Evolutionary conservation across 768 basidiomycete species (phyloP).

Genomic region (Asterophora parasitica): DNA sequence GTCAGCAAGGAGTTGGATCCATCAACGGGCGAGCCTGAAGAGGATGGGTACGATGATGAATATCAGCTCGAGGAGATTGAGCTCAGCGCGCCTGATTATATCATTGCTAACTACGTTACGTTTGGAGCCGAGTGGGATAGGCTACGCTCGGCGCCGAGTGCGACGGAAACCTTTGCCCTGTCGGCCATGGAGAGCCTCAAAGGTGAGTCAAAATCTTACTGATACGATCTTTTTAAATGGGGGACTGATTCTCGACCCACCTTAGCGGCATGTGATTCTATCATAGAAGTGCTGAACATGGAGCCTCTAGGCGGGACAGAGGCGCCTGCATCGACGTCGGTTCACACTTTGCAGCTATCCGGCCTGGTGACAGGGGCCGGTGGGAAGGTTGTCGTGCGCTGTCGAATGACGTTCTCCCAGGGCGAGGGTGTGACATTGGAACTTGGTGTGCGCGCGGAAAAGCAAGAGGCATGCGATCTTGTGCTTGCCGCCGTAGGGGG

Average conservation of each 20-base stretch:
- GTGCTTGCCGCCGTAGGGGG: slow-evolving; percentile 88
- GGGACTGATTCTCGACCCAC: slow-evolving; percentile 14
- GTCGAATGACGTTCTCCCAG: slow-evolving; percentile 91
- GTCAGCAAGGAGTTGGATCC: slow-evolving; percentile 98
- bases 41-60: slow-evolving; percentile 98
- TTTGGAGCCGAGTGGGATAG: slow-evolving; percentile 97
- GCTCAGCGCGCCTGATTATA: slow-evolving; percentile 90
- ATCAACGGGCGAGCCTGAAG: slow-evolving; percentile 90
- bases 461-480: slow-evolving; percentile 78
- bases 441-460: slow-evolving; percentile 86
- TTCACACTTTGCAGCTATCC: slow-evolving; percentile 92
- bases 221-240: slow-evolving; percentile 2
- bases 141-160: slow-evolving; percentile 66
- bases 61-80: slow-evolving; percentile 97
- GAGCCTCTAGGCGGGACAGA: slow-evolving; percentile 93
- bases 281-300: slow-evolving; percentile 96
- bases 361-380: slow-evolving; percentile 89
- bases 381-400: slow-evolving; percentile 92
- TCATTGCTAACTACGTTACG: slow-evolving; percentile 89
- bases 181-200: slow-evolving; percentile 91
- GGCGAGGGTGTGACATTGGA: slow-evolving; percentile 93
- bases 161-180: slow-evolving; percentile 91
- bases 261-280: slow-evolving; percentile 91
- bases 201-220: slow-evolving; percentile 47
- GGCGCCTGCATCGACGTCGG: slow-evolving; percentile 70